phyloP scores from a whole-genome alignment of 2,329 filamentous ascomycete genomes.

The Parasarocladium wereldwijsianum region DNA sequence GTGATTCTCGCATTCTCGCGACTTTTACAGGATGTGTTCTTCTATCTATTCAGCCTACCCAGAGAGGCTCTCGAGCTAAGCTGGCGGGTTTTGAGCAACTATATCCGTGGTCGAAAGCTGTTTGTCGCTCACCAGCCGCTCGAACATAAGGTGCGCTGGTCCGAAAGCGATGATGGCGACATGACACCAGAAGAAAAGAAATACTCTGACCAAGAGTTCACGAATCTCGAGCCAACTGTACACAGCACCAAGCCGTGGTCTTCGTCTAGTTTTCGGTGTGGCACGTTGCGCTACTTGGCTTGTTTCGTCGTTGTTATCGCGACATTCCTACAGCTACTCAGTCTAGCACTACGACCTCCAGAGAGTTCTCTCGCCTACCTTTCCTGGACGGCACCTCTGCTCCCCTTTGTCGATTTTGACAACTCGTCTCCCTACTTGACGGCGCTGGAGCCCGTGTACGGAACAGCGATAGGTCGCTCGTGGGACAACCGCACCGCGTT shows the following conservation, averaged over 20 bases:
- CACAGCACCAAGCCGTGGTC: not conserved
- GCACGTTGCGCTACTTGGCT: conserved; percentile 6
- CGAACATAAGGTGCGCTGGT: not conserved
- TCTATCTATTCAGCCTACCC: conserved; percentile 6
- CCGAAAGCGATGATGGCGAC: conserved; percentile 1
- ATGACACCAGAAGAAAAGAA: not conserved
- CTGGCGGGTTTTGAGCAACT: not conserved
- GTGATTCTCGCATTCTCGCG: conserved; percentile 9
- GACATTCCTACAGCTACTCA: conserved; percentile 9
- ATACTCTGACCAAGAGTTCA: not conserved
- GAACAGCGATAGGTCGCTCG: conserved; percentile 9
- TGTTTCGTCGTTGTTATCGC: conserved; percentile 8
- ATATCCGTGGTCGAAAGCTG: not conserved
- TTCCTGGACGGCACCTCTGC: conserved; percentile 18
- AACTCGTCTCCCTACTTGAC: conserved; percentile 13
- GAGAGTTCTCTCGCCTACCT: conserved; percentile 18
- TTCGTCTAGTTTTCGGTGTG: too few relatives aligned
- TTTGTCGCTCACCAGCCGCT: not conserved
- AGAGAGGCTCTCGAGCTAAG: not conserved
- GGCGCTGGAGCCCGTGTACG: conserved; percentile 10
- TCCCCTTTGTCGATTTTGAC: conserved; percentile 19
- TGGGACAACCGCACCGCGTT: conserved; percentile 18
- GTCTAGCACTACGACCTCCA: conserved; percentile 13
- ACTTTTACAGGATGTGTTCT: conserved; percentile 13
- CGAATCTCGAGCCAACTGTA: too few relatives aligned